A percentile compares a stretch with the other conserved stretches of the same genome.
phyloP scores from a whole-genome alignment of 352 stramenopile genomes.

The Globisporangium abappressorium region DNA sequence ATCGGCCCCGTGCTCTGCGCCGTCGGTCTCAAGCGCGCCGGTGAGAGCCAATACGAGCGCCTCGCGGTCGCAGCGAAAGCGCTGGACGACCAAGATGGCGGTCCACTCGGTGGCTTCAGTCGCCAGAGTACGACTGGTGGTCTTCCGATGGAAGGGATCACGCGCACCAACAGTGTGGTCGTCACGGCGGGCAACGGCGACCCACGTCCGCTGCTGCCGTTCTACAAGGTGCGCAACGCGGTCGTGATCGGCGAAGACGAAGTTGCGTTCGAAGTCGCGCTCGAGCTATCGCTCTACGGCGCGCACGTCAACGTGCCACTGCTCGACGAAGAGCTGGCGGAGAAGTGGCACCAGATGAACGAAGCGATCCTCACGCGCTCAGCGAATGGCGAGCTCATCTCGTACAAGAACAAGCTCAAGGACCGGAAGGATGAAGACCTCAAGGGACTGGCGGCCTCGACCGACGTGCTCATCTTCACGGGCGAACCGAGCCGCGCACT shows the following conservation, averaged over 20 bases:
- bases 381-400: conserved; percentile 60
- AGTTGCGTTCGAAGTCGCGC: conserved; percentile 55
- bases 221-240: conserved; percentile 46
- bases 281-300: conserved; percentile 64
- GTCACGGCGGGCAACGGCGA: conserved; percentile 38
- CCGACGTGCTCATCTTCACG: conserved; percentile 65
- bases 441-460: conserved; percentile 34
- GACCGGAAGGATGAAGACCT: conserved; percentile 28
- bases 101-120: not conserved
- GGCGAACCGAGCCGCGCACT: conserved; percentile 40
- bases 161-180: conserved; percentile 17
- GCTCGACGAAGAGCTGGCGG: conserved; percentile 50
- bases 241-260: conserved; percentile 66
- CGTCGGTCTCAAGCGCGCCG: conserved; percentile 45
- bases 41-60: conserved; percentile 43
- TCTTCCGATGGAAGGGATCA: conserved; percentile 12
- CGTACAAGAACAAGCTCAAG: conserved; percentile 62
- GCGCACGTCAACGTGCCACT: conserved; percentile 59
- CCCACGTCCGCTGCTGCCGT: conserved; percentile 39
- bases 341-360: conserved; percentile 62
- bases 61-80: not conserved
- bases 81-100: not conserved
- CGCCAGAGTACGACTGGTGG: conserved; percentile 16
- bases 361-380: conserved; percentile 44
- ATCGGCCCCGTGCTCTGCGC: conserved; percentile 62